Evolutionary conservation across 768 basidiomycete genomes (phyloP), one percentile per base, ranked within the genome.

Genomic region (Nidula microcarpa): DNA sequence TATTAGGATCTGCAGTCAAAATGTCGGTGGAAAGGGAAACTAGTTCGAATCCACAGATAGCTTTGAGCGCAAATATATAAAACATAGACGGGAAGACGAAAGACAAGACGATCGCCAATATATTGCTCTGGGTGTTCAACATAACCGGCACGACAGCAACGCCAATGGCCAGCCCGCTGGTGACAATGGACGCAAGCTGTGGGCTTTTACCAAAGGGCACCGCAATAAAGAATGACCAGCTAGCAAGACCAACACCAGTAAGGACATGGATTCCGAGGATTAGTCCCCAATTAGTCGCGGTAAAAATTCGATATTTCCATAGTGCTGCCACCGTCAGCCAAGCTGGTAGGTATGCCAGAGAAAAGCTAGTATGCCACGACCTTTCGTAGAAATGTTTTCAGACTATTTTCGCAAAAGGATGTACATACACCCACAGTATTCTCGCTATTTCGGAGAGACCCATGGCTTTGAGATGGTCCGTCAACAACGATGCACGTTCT

Each of bases 401-500:
- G 17, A 45, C 9, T 9, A 8, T 76, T 33, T 57, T 43, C 56
- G 50, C 34, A 18, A 45, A 45, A 7, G 18, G 10, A 45, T 9
- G 18, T 45, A 23, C 9, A 45, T n/a, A n/a, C n/a, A 62, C 80
- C 13, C 60, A 82, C 79, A 82, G 55, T 47, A 88, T 78, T 36
- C 87, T 77, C 13, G 88, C 87, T 0, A 81, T 81, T 59, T 90
- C 87, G 5, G 79, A 66, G 10, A 90, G 73, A 6, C 90, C 90
- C 90, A 92, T 91, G 3, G 81, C 87, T 61, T 85, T 85, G 76
- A 91, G 80, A 62, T 91, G 87, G 6, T 79, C 70, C 0, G 89
- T 89, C 35, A 91, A 64, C 11, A 78, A 67, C 49, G 72, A 75
- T 0, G 89, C 84, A 39, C 88, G 76, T 63, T 92, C 90, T 5